Base-by-base conservation (phyloP, 176 grass and related monocot species). In the Cymbopogon citratus region DNA sequence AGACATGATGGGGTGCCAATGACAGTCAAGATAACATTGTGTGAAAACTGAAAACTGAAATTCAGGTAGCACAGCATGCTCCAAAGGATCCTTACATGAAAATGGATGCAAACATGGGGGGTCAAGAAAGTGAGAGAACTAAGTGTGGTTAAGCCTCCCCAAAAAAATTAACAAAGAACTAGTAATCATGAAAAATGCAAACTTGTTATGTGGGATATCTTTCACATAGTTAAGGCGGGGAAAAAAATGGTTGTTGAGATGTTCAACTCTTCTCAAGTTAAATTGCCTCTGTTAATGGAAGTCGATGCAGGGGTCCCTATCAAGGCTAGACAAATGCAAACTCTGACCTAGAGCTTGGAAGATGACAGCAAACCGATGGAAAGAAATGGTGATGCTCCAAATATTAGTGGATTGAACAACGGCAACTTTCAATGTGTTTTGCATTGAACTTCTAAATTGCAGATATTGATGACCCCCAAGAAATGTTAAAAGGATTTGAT, bases 91-190 rank as follows among this genome's bases (percentile, higher is more conserved):
- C n/a, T 86, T 90, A 95, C 95, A 92, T 91, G 9, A 98, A 98
- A 85, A 98, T 90, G 28, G 92, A 98, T 78, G 92, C 92, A 85
- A 98, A 98, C 92, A 95, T 93, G 71, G 92, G 92, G n/a, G 45
- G 95, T 93, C 77, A 91, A 87, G 83, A 99, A 95, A 77, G 92
- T 93, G 56, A 99, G n/a, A n/a, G 92, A 79, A 82, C 92, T 98
- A 28, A 95, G 85, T 73, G 89, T 85, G 66, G 91, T 99, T 87
- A 95, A 85, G 81, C 89, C 95, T 85, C 92, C 92, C 91, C 29
- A 88, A 43, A 36, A 88, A 36, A 21, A 9, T 8, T 19, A 19
- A n/a, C 51, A 56, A 59, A 24, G 9, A 24, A 59, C n/a, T 59
- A 56, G 15, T 56, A n/a, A 56, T n/a, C 52, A n/a, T 56, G 19